These are phyloP conservation scores for Kodamaea kakaduensis DNA, from an alignment of 805 yeast genomes.

Conservation along the genomic window DNA sequence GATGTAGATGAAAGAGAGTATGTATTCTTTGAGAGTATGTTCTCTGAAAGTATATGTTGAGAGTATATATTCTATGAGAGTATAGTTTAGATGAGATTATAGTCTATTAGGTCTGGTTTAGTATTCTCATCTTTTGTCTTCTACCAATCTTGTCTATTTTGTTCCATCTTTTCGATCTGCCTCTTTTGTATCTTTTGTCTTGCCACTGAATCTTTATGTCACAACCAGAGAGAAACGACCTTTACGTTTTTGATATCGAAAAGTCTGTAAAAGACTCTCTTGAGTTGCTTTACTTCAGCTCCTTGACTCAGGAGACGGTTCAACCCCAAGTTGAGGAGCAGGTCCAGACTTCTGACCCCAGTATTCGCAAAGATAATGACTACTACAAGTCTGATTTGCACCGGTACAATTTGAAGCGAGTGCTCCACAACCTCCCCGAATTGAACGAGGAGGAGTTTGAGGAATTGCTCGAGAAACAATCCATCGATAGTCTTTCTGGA, in stretches of 20 bases:
- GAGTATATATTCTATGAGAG: too few relatives aligned
- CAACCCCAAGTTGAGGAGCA: not conserved
- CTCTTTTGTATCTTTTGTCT: too few relatives aligned
- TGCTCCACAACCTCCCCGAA: conserved; percentile 40
- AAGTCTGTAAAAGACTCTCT: conserved; percentile 41
- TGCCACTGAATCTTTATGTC: not conserved
- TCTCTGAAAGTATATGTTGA: too few relatives aligned
- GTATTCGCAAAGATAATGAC: conserved; percentile 8
- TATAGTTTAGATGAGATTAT: too few relatives aligned
- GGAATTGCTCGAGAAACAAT: conserved; percentile 44
- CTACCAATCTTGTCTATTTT: too few relatives aligned
- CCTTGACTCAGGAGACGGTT: conserved; percentile 26
- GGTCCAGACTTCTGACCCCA: not conserved
- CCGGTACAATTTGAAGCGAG: conserved; percentile 55
- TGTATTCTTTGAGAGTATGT: too few relatives aligned
- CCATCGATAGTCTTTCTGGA: conserved; percentile 58
- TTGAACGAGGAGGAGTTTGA: conserved; percentile 60
- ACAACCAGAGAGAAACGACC: conserved; percentile 22
- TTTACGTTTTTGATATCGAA: conserved; percentile 49
- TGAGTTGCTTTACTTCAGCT: conserved; percentile 53
- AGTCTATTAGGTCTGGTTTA: too few relatives aligned
- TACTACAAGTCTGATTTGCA: conserved; percentile 58
- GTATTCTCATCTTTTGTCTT: too few relatives aligned
- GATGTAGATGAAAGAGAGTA: too few relatives aligned
- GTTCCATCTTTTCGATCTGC: too few relatives aligned